Evolutionary conservation across 495 filamentous ascomycete genomes (phyloP), one percentile per base, ranked within the genome.

Genomic region (Penicillium samsonianum): DNA sequence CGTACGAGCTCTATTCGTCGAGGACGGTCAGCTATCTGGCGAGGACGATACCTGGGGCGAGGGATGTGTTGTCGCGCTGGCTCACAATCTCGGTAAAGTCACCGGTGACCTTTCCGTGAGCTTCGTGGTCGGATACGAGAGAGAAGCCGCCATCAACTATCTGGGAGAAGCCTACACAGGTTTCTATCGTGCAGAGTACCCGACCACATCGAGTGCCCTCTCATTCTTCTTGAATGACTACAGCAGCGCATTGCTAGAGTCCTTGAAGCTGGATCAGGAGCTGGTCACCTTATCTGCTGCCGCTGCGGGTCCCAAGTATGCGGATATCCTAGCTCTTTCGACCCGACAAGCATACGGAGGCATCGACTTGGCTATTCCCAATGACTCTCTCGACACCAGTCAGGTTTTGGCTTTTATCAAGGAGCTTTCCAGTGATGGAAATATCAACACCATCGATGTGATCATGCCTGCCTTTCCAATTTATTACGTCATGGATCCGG

Each of bases 401-500:
- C 68, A 73, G 52, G 66, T 73, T 38, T 64, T 83, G 56, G 72
- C 77, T 12, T 84, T 82, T 48, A 65, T 82, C 56, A 82, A 84
- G 54, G 79, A 82, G 61, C 75, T 82, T 25, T 78, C 74, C 8
- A 80, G 73, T 28, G 71, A 84, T 55, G 80, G 79, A 9, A 80
- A 82, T 50, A 63, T 80, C 48, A 82, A 82, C 51, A 83, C 80
- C 3, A 67, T 83, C 23, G 81, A 82, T 55, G 71, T 82, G 16
- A 79, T 82, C 33, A 79, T 76, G 65, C 78, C 78, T 1, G 72
- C 73, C 1, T 75, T 77, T 53, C 78, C 79, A 7, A 71, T 80
- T n/a, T 78, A 81, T 51, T 79, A 76, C 57, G 68, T 78, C 28
- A 58, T 80, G 53, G 70, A 76, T 43, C 78, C 79, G 8, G 70